A percentile compares a stretch with the other conserved stretches of the same genome.
Conservation (phyloP, 1,284 basidiomycete species). For the Sporisorium iseilematis-ciliati region DNA sequence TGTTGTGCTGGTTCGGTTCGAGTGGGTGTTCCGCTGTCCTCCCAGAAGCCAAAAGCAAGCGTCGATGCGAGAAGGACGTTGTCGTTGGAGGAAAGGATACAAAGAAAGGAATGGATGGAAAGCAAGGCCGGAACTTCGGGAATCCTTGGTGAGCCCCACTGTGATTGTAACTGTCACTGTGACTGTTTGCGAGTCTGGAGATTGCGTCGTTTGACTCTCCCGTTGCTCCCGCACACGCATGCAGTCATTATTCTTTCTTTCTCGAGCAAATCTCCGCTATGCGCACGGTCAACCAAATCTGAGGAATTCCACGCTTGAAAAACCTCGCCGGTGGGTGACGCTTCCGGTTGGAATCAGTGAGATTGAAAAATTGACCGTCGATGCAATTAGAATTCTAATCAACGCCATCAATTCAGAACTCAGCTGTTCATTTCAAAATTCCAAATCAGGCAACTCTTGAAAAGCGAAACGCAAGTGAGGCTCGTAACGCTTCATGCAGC, state of each 20-base stretch:
- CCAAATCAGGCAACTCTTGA: too few species aligned
- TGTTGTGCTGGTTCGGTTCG: too few species aligned
- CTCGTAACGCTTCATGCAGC: too few species aligned
- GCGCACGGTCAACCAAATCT: background rate
- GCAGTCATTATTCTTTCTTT: background rate
- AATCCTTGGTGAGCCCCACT: background rate
- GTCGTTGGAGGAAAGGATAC: background rate
- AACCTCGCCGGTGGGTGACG: background rate
- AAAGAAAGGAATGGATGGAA: too few species aligned
- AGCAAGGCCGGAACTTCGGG: background rate
- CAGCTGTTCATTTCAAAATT: background rate
- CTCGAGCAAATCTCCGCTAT: background rate
- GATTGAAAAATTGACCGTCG: too few species aligned
- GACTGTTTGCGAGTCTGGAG: too few species aligned
- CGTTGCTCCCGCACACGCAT: background rate
- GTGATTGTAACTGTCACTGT: too few species aligned
- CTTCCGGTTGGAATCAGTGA: background rate
- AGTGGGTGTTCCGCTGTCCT: too few species aligned
- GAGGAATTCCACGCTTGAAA: background rate
- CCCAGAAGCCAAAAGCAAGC: too few species aligned
- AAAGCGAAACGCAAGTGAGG: too few species aligned
- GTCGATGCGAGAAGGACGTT: background rate
- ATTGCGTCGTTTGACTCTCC: too few species aligned
- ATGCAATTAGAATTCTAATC: slow-evolving; percentile 1
- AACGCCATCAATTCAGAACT: background rate